phyloP scores from a whole-genome alignment of 495 filamentous ascomycete genomes.

The Lepraria neglecta region DNA sequence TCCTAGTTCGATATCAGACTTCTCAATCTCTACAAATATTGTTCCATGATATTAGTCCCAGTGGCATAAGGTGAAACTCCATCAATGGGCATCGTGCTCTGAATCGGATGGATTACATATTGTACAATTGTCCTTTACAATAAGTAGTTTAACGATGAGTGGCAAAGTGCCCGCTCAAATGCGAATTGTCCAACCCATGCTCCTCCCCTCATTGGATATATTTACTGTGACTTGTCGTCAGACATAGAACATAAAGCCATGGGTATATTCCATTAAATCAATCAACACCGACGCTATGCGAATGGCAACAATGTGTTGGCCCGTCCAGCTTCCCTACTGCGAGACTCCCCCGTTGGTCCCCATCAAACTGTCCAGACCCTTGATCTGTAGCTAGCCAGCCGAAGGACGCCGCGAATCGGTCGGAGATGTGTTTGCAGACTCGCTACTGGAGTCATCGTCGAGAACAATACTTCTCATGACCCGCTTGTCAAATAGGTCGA shows the following conservation, averaged over 20 bases:
- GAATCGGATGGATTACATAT: no score
- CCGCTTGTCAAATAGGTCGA: slow-evolving; percentile 87
- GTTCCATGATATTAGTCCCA: no score
- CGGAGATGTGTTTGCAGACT: slow-evolving; percentile 22
- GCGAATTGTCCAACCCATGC: neutral
- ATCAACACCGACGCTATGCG: slow-evolving; percentile 13
- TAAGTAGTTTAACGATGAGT: no score
- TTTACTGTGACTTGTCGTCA: slow-evolving; percentile 2
- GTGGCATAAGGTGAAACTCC: no score
- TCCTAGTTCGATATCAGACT: no score
- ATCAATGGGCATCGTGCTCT: no score
- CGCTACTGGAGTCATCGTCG: slow-evolving; percentile 46
- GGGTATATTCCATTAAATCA: slow-evolving; percentile 10
- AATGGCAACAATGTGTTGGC: neutral
- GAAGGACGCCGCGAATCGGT: neutral
- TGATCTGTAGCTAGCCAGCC: neutral
- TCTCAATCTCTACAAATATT: no score
- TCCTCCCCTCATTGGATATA: neutral
- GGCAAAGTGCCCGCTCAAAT: slow-evolving; percentile 3
- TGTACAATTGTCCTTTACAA: no score
- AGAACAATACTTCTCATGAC: slow-evolving; percentile 76
- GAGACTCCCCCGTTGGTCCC: neutral
- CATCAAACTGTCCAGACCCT: no score
- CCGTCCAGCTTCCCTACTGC: neutral
- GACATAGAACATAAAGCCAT: slow-evolving; percentile 8